Evolutionary conservation across 257 asterid genomes (phyloP).

Genomic region (Cynanchum wilfordii): DNA sequence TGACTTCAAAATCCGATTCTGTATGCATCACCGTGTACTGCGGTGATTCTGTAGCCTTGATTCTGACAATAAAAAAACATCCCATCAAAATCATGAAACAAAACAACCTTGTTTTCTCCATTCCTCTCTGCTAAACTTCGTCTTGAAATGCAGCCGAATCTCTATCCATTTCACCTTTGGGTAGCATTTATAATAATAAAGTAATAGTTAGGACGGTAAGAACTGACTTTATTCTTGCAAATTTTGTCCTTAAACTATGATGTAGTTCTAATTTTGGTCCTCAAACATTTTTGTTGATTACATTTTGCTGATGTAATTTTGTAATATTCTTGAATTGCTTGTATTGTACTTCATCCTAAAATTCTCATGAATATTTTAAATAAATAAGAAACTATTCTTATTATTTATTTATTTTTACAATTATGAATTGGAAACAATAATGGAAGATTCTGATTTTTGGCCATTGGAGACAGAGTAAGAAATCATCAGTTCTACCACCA

Average conservation of each 20-base stretch:
- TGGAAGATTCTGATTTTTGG: no score
- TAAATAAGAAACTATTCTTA: no score
- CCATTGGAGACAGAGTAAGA: no score
- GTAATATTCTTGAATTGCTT: no score
- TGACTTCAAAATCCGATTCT: slow-evolving; percentile 78
- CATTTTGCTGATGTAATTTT: no score
- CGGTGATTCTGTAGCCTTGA: slow-evolving; percentile 57
- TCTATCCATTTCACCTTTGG: background rate
- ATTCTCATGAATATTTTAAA: no score
- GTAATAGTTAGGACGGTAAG: no score
- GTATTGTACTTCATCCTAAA: no score
- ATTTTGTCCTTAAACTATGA: slow-evolving; percentile 1
- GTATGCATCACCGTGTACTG: slow-evolving; percentile 60
- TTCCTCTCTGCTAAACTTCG: slow-evolving; percentile 12
- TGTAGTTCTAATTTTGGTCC: background rate
- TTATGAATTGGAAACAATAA: no score
- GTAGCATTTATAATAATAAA: no score
- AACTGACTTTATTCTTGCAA: background rate
- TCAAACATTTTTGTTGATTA: background rate
- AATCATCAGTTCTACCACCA: no score
- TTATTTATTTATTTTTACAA: no score
- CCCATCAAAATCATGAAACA: slow-evolving; percentile 10
- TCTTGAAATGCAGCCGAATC: background rate
- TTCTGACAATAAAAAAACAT: slow-evolving; percentile 20
- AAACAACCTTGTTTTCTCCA: slow-evolving; percentile 29